phyloP scores from a whole-genome alignment of 1,284 basidiomycete genomes.

The Termitomyces sp. region DNA sequence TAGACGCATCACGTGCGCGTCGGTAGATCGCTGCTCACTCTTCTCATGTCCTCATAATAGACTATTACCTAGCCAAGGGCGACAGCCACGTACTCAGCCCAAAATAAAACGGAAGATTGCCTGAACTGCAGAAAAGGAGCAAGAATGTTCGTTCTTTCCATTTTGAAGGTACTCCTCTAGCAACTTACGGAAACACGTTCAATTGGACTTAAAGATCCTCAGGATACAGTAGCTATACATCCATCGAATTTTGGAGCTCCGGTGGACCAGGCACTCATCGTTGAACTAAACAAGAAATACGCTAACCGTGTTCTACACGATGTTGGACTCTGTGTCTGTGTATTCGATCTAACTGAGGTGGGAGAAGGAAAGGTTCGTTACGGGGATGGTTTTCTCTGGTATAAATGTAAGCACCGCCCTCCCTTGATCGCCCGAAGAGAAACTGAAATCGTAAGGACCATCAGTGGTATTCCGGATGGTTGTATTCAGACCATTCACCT shows the following conservation, averaged over 20 bases:
- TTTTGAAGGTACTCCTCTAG: constrained; percentile 41
- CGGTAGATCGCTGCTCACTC: constrained; percentile 8
- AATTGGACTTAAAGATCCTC: constrained; percentile 1
- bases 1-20: constrained; percentile 16
- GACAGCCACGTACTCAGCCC: background rate
- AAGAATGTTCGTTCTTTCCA: constrained; percentile 56
- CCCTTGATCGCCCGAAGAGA: background rate
- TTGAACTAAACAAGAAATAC: constrained; percentile 89
- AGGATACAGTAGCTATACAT: constrained; percentile 75
- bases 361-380: constrained; percentile 92
- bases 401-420: constrained; percentile 64
- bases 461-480: constrained; percentile 82
- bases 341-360: constrained; percentile 83
- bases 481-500: constrained; percentile 87
- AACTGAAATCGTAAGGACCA: background rate
- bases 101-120: background rate
- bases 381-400: constrained; percentile 93
- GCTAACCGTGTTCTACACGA: constrained; percentile 91
- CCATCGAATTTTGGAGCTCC: constrained; percentile 72
- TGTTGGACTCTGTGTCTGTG: constrained; percentile 85
- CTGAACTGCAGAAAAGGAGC: background rate
- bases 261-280: constrained; percentile 66
- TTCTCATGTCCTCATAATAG: constrained; percentile 11
- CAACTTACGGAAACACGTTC: background rate
- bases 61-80: constrained; percentile 4